Conservation (phyloP, 2,329 filamentous ascomycete species). For the Neopestalotiopsis rosae region DNA sequence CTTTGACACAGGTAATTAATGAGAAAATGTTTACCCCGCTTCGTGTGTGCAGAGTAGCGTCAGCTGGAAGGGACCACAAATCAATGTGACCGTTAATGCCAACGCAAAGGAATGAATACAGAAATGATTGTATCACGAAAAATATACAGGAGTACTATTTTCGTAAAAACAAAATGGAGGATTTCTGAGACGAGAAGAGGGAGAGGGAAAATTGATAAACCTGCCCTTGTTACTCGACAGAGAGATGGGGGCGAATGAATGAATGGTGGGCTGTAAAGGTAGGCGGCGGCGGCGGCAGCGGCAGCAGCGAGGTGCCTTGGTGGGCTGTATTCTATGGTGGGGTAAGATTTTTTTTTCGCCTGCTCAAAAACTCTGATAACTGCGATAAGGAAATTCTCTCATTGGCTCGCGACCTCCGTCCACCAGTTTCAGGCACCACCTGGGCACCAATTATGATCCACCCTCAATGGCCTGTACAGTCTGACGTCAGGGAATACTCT, state of each 20-base stretch:
- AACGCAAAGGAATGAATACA: not conserved
- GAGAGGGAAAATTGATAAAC: not conserved
- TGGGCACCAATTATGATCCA: not conserved
- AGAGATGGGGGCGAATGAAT: not conserved
- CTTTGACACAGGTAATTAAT: not conserved
- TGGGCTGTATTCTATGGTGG: conserved; percentile 15
- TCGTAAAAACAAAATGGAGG: not conserved
- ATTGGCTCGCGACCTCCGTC: conserved; percentile 5
- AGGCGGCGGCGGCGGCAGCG: not conserved
- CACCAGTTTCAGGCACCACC: not conserved
- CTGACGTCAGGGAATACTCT: not conserved
- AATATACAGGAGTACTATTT: not conserved
- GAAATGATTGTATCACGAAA: not conserved
- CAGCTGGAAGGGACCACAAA: conserved; percentile 6
- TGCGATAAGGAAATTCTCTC: conserved; percentile 14
- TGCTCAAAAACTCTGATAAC: conserved; percentile 19
- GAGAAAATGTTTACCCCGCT: conserved; percentile 14
- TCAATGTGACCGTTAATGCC: conserved; percentile 9
- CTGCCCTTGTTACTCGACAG: not conserved
- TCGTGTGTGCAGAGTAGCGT: conserved; percentile 6
- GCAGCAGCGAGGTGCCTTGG: not conserved
- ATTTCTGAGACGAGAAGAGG: not conserved
- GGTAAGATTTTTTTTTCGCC: conserved; percentile 17
- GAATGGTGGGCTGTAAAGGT: not conserved
- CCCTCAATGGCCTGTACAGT: not conserved